A percentile compares a stretch with the other conserved stretches of the same genome.
These are phyloP conservation scores for Limtongozyma cylindracea DNA, from an alignment of 805 yeast genomes.

Conservation along the genomic window DNA sequence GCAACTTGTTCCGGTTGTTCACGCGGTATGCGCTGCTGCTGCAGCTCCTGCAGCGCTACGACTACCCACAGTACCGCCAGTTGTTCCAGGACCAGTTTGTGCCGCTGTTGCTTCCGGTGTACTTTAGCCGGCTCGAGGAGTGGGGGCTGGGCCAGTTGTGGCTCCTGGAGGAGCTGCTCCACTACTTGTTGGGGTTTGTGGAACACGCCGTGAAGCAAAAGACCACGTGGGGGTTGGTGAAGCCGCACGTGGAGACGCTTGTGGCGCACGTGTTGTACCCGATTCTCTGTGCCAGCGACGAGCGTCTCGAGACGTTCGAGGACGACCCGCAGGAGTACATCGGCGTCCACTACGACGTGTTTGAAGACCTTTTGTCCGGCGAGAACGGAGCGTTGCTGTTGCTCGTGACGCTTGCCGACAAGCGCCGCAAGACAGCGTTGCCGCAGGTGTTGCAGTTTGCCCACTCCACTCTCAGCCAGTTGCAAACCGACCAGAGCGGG, in stretches of 20 bases:
- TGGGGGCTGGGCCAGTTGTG: constrained; percentile 51
- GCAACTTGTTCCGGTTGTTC: constrained; percentile 48
- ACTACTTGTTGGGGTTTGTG: constrained; percentile 26
- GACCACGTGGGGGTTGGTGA: constrained; percentile 38
- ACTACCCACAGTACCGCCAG: constrained; percentile 27
- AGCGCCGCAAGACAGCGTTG: constrained; percentile 30
- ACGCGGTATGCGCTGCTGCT: constrained; percentile 26
- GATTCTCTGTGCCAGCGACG: constrained; percentile 41
- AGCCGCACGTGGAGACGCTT: constrained; percentile 38
- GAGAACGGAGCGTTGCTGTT: constrained; percentile 63
- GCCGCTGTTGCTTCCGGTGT: constrained; percentile 46
- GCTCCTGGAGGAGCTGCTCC: constrained; percentile 42
- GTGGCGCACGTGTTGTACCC: constrained; percentile 58
- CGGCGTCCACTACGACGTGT: constrained; percentile 23
- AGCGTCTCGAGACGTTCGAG: constrained; percentile 49
- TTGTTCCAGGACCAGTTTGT: constrained; percentile 30
- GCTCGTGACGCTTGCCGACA: constrained; percentile 43
- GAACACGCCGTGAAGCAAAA: constrained; percentile 27
- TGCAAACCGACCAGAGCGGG: constrained; percentile 4
- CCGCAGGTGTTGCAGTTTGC: constrained; percentile 25
- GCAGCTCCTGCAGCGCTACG: constrained; percentile 15
- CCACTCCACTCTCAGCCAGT: constrained; percentile 21
- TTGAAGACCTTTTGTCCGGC: constrained; percentile 37
- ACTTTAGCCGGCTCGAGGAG: constrained; percentile 37
- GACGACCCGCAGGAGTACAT: constrained; percentile 78